Base-by-base conservation (phyloP, 192 early-diverging fungal species). In the Tieghemiomyces parasiticus region DNA sequence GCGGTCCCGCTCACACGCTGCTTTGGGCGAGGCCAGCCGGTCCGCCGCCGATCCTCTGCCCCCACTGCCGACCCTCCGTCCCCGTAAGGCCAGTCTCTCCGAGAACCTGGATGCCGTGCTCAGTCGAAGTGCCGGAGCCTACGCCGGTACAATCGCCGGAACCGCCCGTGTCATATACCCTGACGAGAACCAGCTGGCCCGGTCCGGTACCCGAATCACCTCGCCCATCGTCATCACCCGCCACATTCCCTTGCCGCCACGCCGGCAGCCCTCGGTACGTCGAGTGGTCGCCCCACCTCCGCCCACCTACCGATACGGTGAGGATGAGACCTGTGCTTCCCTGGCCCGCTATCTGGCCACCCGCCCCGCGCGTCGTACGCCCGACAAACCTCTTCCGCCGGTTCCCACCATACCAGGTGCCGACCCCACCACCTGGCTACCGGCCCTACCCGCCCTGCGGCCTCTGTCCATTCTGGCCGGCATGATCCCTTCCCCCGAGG, bases 211-310 rank as follows among this genome's bases (percentile, higher is more conserved):
- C 14, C 54, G 29, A 14, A 56, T 56, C 54, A 56, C 54, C 16
- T 56, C 54, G 2, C 54, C 54, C 20, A 56, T 56, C 54, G 54
- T 56, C 54, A 56, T 56, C 32, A 56, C 54, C 34, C 54, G 54
- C 8, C 54, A 56, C 29, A 24, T 34, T 33, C 34, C 34, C 31
- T 16, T 56, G 20, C 31, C 32, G 24, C 16, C 13, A 31, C 34
- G 24, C 12, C 29, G 14, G 33, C 13, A 4, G 31, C 13, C 20
- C 14, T 16, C 38, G 8, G 16, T 44, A 44, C 38, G 9, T 16
- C 24, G 4, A 16, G 24, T 29, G 19, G 54, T 56, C 24, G 20
- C 20, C 14, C 4, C 9, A 4, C 47, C 47, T 22, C 24, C 24
- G 20, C 31, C 32, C 2, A 31, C 34, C 24, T 33, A 29, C 32